Percentiles rank a stretch among this genome's conserved stretches.
These are phyloP conservation scores for Hondaea fermentalgiana DNA, from an alignment of 108 stramenopile species.

Conservation along the genomic window DNA sequence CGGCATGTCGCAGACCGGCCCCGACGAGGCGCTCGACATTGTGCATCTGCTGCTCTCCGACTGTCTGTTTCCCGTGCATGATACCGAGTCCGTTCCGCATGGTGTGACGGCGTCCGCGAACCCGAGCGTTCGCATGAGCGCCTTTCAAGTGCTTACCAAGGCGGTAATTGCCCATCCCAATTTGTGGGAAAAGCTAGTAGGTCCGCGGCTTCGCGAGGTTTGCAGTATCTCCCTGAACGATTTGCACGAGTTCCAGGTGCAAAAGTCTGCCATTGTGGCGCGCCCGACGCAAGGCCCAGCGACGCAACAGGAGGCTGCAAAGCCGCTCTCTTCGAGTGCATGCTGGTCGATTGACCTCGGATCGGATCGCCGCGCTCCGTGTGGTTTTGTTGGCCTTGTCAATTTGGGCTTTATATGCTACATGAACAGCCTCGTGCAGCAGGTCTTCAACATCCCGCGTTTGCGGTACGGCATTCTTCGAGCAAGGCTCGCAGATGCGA, in stretches of 20 bases:
- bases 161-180: neutral
- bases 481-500: neutral
- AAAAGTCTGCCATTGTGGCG: neutral
- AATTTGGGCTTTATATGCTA: constrained; percentile 97
- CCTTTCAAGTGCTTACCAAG: neutral
- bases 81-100: neutral
- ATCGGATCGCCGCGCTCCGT: neutral
- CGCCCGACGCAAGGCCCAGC: neutral
- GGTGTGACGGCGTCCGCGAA: neutral
- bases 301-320: neutral
- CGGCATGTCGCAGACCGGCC: neutral
- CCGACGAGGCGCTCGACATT: neutral
- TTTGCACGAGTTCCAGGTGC: neutral
- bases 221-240: neutral
- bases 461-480: constrained; percentile 22
- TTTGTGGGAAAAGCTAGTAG: neutral
- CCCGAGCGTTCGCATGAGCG: neutral
- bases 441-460: constrained; percentile 33
- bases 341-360: neutral
- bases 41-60: neutral
- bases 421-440: constrained; percentile 83
- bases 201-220: neutral
- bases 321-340: neutral
- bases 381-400: constrained; percentile 75
- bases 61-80: neutral